These are phyloP conservation scores for Hyaloperonospora arabidopsidis DNA, from an alignment of 352 stramenopile genomes.

Conservation along the genomic window DNA sequence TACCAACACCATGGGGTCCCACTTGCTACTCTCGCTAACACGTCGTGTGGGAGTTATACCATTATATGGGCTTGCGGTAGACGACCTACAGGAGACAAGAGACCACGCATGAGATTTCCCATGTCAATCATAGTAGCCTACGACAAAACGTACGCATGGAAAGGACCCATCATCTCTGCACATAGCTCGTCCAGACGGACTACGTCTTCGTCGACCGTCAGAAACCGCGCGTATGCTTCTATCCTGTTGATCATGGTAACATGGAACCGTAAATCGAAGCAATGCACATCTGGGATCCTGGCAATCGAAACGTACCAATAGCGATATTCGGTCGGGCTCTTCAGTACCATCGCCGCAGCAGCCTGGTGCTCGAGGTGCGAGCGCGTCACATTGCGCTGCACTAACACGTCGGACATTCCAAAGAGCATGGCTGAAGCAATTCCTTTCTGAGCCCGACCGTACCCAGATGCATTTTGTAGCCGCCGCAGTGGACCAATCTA, in stretches of 20 bases:
- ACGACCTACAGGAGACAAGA: constrained; percentile 14
- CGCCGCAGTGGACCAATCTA: constrained; percentile 68
- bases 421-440: constrained; percentile 64
- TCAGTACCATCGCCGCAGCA: constrained; percentile 46
- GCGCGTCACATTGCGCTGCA: constrained; percentile 75
- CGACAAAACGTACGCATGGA: constrained; percentile 37
- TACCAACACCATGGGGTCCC: constrained; percentile 43
- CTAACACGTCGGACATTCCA: constrained; percentile 58
- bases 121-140: constrained; percentile 1
- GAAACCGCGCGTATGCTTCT: constrained; percentile 72
- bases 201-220: constrained; percentile 76
- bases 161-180: constrained; percentile 68
- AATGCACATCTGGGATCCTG: not conserved
- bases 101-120: not conserved
- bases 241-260: constrained; percentile 32
- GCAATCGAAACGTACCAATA: constrained; percentile 51
- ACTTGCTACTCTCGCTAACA: constrained; percentile 15
- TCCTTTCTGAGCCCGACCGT: constrained; percentile 56
- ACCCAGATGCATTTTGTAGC: constrained; percentile 76
- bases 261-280: not conserved
- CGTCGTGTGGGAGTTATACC: not conserved
- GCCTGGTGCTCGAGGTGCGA: constrained; percentile 82
- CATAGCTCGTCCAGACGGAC: constrained; percentile 67
- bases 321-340: constrained; percentile 69
- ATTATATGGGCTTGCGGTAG: constrained; percentile 4